A percentile compares a stretch with the other conserved stretches of the same genome.
Conservation (phyloP, 192 early-diverging fungal genomes). For the Backusella mclennaniae region DNA sequence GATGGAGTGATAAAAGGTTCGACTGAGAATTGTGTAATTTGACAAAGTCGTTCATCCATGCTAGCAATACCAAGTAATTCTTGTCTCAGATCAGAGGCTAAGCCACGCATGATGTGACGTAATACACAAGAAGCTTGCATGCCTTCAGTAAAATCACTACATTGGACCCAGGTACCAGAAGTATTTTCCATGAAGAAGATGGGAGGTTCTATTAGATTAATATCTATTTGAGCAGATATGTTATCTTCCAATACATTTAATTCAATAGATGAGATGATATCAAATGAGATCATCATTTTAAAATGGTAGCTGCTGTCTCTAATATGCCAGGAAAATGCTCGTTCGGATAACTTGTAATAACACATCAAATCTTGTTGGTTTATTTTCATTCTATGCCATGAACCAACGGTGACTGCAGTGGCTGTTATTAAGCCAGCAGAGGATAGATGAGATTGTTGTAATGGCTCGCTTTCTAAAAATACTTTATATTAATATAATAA, state of each 20-base stretch:
- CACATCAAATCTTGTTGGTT: slow-evolving; percentile 53
- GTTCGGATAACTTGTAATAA: slow-evolving; percentile 46
- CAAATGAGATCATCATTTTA: slow-evolving; percentile 58
- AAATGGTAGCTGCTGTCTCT: slow-evolving; percentile 52
- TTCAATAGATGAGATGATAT: slow-evolving; percentile 45
- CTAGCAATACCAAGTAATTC: slow-evolving; percentile 25
- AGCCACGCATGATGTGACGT: slow-evolving; percentile 51
- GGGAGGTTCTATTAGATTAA: slow-evolving; percentile 52
- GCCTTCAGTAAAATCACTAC: slow-evolving; percentile 64
- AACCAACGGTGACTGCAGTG: slow-evolving; percentile 55
- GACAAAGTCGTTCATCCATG: slow-evolving; percentile 18
- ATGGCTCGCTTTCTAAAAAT: slow-evolving; percentile 10
- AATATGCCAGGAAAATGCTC: slow-evolving; percentile 57
- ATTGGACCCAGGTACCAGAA: slow-evolving; percentile 47
- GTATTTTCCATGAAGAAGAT: slow-evolving; percentile 61
- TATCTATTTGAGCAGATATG: slow-evolving; percentile 46
- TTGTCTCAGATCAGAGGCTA: slow-evolving; percentile 22
- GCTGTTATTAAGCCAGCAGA: slow-evolving; percentile 34
- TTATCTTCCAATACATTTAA: slow-evolving; percentile 41
- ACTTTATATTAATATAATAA: neutral
- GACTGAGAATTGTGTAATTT: slow-evolving; percentile 20
- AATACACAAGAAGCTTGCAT: slow-evolving; percentile 54
- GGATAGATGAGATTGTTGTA: neutral
- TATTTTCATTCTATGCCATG: slow-evolving; percentile 60
- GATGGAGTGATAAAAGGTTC: neutral